A percentile compares a stretch with the other conserved stretches of the same genome.
Conservation (phyloP, 148 eudicot genomes). For the Rhododendron molle region DNA sequence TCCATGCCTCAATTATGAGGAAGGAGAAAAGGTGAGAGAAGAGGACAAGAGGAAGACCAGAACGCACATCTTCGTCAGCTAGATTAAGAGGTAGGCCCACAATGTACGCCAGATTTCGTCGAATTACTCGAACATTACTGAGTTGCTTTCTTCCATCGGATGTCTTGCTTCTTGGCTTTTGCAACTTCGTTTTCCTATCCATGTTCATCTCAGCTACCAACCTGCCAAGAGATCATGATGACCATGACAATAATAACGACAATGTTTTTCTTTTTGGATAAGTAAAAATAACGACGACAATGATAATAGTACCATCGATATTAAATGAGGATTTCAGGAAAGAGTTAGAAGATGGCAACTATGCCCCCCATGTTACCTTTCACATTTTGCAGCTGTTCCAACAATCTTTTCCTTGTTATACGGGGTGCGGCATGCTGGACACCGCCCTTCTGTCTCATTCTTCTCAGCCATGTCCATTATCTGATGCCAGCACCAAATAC, state of each 20-base stretch:
- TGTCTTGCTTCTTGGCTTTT: constrained; percentile 61
- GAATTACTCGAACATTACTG: constrained; percentile 85
- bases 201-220: constrained; percentile 62
- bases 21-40: not conserved
- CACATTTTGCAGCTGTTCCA: constrained; percentile 69
- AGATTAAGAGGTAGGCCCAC: constrained; percentile 83
- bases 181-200: constrained; percentile 72
- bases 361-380: constrained; percentile 34
- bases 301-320: not conserved
- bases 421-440: constrained; percentile 94
- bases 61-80: constrained; percentile 90
- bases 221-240: constrained; percentile 32
- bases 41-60: not conserved
- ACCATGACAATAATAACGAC: not conserved
- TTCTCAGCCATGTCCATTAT: constrained; percentile 98
- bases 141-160: constrained; percentile 88
- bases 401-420: constrained; percentile 93
- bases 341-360: not conserved
- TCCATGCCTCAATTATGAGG: not conserved
- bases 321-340: not conserved
- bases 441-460: constrained; percentile 86
- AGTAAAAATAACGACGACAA: not conserved
- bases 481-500: constrained; percentile 99
- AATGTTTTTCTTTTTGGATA: no score
- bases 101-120: constrained; percentile 87